A percentile compares a stretch with the other conserved stretches of the same genome.
phyloP scores from a whole-genome alignment of 768 basidiomycete species.

The Macrolepiota fuliginosa region DNA sequence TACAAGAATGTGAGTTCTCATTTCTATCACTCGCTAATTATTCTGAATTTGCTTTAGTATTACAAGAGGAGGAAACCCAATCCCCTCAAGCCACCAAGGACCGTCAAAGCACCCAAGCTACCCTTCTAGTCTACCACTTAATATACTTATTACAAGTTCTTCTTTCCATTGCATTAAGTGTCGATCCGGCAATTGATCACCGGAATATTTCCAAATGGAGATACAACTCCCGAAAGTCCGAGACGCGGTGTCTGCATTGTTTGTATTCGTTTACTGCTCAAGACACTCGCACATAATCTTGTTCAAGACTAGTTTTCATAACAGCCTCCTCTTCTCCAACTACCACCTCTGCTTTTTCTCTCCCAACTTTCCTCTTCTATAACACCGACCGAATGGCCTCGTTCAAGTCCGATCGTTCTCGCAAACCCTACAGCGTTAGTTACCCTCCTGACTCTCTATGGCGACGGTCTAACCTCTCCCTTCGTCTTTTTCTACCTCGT shows the following conservation, averaged over 20 bases:
- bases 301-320: not conserved
- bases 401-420: conserved; percentile 19
- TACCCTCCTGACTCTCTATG: not conserved
- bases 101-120: conserved; percentile 50
- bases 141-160: conserved; percentile 4
- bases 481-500: not conserved
- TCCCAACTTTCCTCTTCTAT: conserved; percentile 3
- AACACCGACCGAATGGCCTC: conserved; percentile 21
- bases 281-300: not conserved
- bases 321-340: conserved; percentile 13
- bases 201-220: not conserved
- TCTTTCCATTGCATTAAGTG: not conserved
- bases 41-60: conserved; percentile 29
- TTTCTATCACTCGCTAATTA: not conserved
- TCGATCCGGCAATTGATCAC: not conserved
- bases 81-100: conserved; percentile 54
- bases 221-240: not conserved
- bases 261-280: conserved; percentile 8
- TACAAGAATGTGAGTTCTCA: conserved; percentile 58
- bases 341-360: conserved; percentile 16
- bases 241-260: not conserved
- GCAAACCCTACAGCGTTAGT: conserved; percentile 29
- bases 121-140: conserved; percentile 46
- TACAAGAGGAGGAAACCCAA: conserved; percentile 52
- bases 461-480: not conserved